phyloP scores from a whole-genome alignment of 495 filamentous ascomycete species.

The Neurospora sp. region DNA sequence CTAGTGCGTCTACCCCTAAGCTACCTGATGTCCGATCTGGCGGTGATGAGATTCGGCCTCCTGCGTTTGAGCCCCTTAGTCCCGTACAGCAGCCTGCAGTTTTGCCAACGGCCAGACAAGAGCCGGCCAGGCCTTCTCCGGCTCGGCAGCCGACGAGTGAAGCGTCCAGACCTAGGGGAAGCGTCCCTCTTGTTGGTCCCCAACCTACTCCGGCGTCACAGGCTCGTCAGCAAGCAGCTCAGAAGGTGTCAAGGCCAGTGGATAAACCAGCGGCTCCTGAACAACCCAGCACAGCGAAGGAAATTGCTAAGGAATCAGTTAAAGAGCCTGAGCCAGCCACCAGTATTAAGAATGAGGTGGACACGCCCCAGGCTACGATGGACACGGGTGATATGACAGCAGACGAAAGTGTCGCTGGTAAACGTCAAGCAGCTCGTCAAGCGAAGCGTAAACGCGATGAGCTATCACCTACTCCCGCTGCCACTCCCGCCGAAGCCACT shows the following conservation, averaged over 20 bases:
- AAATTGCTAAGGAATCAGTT: neutral
- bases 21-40: constrained; percentile 12
- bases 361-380: constrained; percentile 45
- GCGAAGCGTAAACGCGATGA: constrained; percentile 40
- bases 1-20: constrained; percentile 37
- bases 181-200: neutral
- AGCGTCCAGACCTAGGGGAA: neutral
- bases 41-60: constrained; percentile 26
- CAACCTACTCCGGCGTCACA: constrained; percentile 22
- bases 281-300: neutral
- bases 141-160: neutral
- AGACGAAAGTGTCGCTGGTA: constrained; percentile 29
- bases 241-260: constrained; percentile 4
- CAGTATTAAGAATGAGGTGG: constrained; percentile 59
- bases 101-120: neutral
- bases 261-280: constrained; percentile 1
- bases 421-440: constrained; percentile 12
- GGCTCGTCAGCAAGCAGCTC: constrained; percentile 1
- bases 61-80: constrained; percentile 37
- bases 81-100: constrained; percentile 17
- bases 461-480: constrained; percentile 18
- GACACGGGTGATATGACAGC: constrained; percentile 40
- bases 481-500: constrained; percentile 3
- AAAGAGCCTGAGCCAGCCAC: constrained; percentile 13
- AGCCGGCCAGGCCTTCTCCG: neutral